Evolutionary conservation across 179 eudicot species (phyloP).

Genomic region (Silene vulgaris): DNA sequence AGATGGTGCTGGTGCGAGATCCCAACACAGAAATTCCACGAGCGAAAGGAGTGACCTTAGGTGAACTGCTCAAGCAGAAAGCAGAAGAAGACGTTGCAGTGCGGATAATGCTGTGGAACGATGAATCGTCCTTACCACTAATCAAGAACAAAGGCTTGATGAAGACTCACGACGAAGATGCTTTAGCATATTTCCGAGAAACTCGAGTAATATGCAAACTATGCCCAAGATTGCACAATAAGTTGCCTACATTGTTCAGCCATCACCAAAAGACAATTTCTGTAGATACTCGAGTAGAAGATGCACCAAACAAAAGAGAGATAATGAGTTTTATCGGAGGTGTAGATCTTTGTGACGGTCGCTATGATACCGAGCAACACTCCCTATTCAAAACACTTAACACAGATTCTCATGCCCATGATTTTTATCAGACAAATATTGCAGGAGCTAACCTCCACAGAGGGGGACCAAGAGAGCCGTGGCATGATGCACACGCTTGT

Average conservation of each 20-base stretch:
- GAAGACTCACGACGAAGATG: slow-evolving; percentile 71
- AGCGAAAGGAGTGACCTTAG: slow-evolving; percentile 60
- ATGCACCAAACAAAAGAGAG: slow-evolving; percentile 49
- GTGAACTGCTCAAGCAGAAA: slow-evolving; percentile 63
- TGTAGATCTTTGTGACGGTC: slow-evolving; percentile 84
- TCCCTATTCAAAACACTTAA: slow-evolving; percentile 59
- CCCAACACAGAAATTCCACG: slow-evolving; percentile 54
- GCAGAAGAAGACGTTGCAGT: slow-evolving; percentile 91
- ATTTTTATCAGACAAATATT: slow-evolving; percentile 66
- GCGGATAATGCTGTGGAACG: slow-evolving; percentile 75
- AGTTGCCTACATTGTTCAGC: slow-evolving; percentile 60
- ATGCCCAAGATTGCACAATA: slow-evolving; percentile 58
- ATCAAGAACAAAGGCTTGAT: slow-evolving; percentile 82
- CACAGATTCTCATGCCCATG: slow-evolving; percentile 45
- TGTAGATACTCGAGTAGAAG: slow-evolving; percentile 40
- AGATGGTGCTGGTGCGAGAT: slow-evolving; percentile 42
- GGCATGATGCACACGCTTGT: slow-evolving; percentile 87
- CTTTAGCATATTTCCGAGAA: slow-evolving; percentile 58
- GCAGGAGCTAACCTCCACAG: slow-evolving; percentile 65
- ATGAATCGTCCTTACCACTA: slow-evolving; percentile 71
- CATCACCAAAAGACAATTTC: slow-evolving; percentile 81
- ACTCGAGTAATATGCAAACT: slow-evolving; percentile 63
- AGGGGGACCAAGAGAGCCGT: slow-evolving; percentile 88
- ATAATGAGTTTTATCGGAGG: slow-evolving; percentile 83
- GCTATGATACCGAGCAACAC: slow-evolving; percentile 79